Percentiles rank a stretch among this genome's conserved stretches.
Conservation (phyloP, 2,329 filamentous ascomycete genomes). For the Mollisia scopiformis region DNA sequence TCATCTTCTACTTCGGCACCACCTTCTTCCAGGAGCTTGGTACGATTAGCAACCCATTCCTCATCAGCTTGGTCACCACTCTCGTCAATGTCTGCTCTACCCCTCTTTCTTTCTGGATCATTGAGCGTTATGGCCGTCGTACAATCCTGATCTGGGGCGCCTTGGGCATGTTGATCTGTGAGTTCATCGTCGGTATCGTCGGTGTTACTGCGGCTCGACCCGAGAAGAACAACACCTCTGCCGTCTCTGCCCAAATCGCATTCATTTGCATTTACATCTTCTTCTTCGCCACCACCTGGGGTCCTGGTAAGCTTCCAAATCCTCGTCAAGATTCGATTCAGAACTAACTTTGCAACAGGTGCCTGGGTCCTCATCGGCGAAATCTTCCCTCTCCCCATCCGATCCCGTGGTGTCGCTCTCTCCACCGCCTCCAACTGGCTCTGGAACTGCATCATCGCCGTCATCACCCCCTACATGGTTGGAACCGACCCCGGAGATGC, state of each 20-base stretch:
- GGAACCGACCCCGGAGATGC: conserved; percentile 54
- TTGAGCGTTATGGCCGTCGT: conserved; percentile 82
- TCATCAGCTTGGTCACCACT: conserved; percentile 84
- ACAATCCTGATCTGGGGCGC: conserved; percentile 79
- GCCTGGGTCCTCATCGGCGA: conserved; percentile 86
- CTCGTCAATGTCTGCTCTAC: conserved; percentile 87
- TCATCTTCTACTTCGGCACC: conserved; percentile 87
- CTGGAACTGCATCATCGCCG: conserved; percentile 74
- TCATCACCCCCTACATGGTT: conserved; percentile 77
- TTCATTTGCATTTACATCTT: conserved; percentile 94
- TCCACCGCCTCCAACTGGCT: conserved; percentile 92
- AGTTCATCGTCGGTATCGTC: conserved; percentile 83
- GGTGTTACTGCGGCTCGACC: conserved; percentile 65
- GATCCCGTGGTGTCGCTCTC: conserved; percentile 82
- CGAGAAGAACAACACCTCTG: conserved; percentile 57
- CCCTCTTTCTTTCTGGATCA: conserved; percentile 83
- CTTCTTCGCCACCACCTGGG: conserved; percentile 90
- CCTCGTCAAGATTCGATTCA: conserved; percentile 36
- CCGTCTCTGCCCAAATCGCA: conserved; percentile 71
- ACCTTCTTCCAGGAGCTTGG: conserved; percentile 81
- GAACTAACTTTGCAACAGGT: conserved; percentile 10
- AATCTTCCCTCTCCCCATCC: conserved; percentile 87
- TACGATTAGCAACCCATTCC: conserved; percentile 76
- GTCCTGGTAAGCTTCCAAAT: conserved; percentile 53
- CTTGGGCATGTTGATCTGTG: conserved; percentile 79